phyloP scores from a whole-genome alignment of 306 rosid genomes.

The Luffa aegyptiaca region DNA sequence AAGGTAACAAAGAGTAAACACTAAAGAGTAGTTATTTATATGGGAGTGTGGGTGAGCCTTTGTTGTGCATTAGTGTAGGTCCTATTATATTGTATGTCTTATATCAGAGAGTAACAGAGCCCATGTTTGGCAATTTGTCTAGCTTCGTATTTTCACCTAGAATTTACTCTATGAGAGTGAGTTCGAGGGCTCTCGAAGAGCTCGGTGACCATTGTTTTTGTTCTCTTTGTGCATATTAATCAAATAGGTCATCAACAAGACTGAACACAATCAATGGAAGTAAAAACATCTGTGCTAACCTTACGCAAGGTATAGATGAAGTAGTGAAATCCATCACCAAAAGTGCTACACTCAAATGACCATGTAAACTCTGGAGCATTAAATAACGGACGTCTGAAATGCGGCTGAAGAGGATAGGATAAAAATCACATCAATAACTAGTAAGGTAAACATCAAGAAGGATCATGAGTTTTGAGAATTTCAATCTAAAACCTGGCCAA shows the following conservation, averaged over 20 bases:
- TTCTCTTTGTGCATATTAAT: not conserved
- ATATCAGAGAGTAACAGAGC: too few relatives aligned
- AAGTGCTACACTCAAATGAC: conserved; percentile 83
- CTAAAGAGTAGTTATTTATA: not conserved
- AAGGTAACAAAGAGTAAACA: not conserved
- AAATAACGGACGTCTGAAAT: conserved; percentile 77
- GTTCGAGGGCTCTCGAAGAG: not conserved
- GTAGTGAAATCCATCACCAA: conserved; percentile 88
- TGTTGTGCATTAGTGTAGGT: not conserved
- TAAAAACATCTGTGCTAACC: conserved; percentile 37
- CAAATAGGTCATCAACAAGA: not conserved
- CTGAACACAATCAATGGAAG: not conserved
- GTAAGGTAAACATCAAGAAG: not conserved
- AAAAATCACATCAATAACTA: not conserved
- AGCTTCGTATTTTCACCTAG: not conserved
- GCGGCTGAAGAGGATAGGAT: conserved; percentile 47
- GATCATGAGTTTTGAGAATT: conserved; percentile 9
- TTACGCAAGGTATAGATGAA: conserved; percentile 66
- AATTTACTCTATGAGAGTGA: not conserved
- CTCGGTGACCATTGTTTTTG: not conserved
- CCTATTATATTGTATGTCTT: not conserved
- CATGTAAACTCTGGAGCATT: conserved; percentile 68
- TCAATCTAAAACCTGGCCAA: conserved; percentile 69
- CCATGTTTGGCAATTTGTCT: not conserved
- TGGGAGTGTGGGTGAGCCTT: not conserved